Evolutionary conservation across 2,329 filamentous ascomycete species (phyloP), one percentile per base, ranked within the genome.

Genomic region (Cercospora beticola): DNA sequence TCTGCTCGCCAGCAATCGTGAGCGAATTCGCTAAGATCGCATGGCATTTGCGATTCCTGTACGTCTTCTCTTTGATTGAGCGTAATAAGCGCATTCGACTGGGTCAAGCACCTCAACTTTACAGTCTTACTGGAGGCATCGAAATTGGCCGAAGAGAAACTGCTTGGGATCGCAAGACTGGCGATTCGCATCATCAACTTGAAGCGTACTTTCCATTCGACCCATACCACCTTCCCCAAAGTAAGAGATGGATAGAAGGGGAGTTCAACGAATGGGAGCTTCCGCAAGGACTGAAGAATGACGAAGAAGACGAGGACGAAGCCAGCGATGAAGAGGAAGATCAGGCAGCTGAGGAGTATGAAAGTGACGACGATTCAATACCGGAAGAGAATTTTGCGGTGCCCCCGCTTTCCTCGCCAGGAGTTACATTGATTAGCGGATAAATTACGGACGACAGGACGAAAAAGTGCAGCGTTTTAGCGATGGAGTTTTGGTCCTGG

Each of bases 181-280:
- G 92, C 68, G 92, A 97, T 73, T 89, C 90, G 70, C 90, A 89
- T 76, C 90, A 94, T 76, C 90, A 97, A 79, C 86, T 99, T 1
- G 94, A 98, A 74, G 92, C 93, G 0, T 97, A 97, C 79, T 99
- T 98, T 76, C 95, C 95, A 0, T 99, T 99, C 76, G 95, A 99
- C 78, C 96, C 96, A 2, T 99, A 98, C 79, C 91, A 94, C 76
- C 83, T 99, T 61, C 94, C 94, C 0, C 84, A 89, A 73, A 97
- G 94, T 79, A 93, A 92, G 80, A 86, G 89, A 68, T 98, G 95
- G 96, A 82, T 99, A 12, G 90, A 93, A 70, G 86, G 87, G 21
- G 91, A 96, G 77, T 97, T 97, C 76, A 86, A 94, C 31, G 85
- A 89, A 62, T 97, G 93, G 92, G 87, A 88, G 71, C 86, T 89